Conservation (phyloP, 2,329 filamentous ascomycete species). For the Chaetomium sp. region DNA sequence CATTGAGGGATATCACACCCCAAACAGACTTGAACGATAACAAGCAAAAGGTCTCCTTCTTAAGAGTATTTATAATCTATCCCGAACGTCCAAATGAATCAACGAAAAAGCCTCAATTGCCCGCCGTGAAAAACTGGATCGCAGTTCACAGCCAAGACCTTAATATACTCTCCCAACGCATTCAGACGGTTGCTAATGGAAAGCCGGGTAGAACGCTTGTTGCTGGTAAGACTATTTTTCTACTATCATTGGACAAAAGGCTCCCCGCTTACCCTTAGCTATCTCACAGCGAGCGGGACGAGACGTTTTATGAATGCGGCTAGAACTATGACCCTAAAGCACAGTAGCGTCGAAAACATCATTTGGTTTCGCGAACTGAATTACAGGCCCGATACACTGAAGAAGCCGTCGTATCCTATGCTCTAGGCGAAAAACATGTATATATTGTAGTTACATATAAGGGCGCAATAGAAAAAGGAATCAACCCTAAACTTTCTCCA, state of each 20-base stretch:
- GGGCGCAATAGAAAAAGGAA: too few species aligned
- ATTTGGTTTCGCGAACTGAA: constrained; percentile 2
- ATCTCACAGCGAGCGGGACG: not conserved
- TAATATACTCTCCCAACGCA: not conserved
- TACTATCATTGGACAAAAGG: not conserved
- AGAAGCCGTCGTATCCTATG: not conserved
- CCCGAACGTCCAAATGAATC: not conserved
- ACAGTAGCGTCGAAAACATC: not conserved
- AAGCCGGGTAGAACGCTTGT: not conserved
- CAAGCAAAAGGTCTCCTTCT: not conserved
- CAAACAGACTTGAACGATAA: not conserved
- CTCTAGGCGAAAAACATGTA: too few species aligned
- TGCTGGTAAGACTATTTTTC: not conserved
- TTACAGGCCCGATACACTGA: not conserved
- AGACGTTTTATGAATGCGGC: not conserved
- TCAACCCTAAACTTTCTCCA: too few species aligned
- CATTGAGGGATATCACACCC: not conserved
- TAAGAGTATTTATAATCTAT: not conserved
- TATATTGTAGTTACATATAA: too few species aligned
- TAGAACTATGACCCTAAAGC: not conserved
- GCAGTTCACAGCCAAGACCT: not conserved
- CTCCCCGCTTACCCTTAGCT: too few species aligned
- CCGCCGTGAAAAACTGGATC: not conserved
- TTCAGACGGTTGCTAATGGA: not conserved
- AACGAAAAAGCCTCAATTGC: not conserved